Base-by-base conservation (phyloP, 2,329 filamentous ascomycete species). In the Karstenula rhodostoma region DNA sequence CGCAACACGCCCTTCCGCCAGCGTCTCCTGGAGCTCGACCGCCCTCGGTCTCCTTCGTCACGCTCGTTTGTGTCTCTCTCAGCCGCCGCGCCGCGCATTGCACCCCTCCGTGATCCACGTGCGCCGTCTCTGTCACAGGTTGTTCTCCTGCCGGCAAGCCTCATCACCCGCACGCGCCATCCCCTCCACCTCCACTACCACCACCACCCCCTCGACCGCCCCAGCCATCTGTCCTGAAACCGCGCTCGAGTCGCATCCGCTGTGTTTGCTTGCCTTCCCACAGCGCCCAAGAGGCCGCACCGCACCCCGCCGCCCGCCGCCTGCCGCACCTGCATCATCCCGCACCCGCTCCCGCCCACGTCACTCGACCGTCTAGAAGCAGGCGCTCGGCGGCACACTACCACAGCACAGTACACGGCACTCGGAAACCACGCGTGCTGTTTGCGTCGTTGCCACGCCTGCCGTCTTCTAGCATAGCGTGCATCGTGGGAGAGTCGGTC, bases 131-230 rank as follows among this genome's bases (percentile, higher is more conserved):
- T 23, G 51, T 44, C 37, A 43, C 50, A 52, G 33, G 23, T 35
- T 42, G 23, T 47, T 47, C 4, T 47, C 44, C 44, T 70, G 57
- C 64, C 65, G 69, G 66, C 70, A 74, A 72, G 74, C 69, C 67
- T 70, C 51, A 61, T 70, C 51, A 62, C 67, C 67, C 69, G 66
- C 72, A 73, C 68, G 66, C 72, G 68, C 74, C 68, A 59, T 59
- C 59, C 62, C 54, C 63, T 63, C 65, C 17, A 19, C 37, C 37
- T 17, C 35, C 35, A 17, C 35, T 12, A 40, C 35, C 63, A 54
- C 62, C 37, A n/a, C n/a, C n/a, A n/a, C 13, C 55, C 13, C 57
- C 48, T 58, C 59, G 56, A 57, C 55, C 55, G 50, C 54, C 44
- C 33, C 5, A 29, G 35, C 27, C 61, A 63, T 58, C 59, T 63